These are phyloP conservation scores for Schrenkiella parvula DNA, from an alignment of 345 rosid genomes.

Conservation along the genomic window DNA sequence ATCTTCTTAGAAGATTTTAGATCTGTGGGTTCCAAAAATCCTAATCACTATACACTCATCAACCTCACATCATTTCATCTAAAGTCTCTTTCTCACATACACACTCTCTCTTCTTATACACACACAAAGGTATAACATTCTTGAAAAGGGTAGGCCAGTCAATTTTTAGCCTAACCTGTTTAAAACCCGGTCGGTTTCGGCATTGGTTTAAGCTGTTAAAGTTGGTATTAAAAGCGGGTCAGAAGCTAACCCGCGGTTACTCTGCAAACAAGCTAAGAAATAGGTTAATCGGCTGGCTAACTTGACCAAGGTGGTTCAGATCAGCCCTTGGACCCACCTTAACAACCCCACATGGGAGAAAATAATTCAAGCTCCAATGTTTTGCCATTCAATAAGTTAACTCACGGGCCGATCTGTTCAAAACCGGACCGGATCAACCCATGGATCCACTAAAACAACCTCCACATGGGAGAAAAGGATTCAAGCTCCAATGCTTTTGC, in stretches of 20 bases:
- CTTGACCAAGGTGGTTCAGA: neutral
- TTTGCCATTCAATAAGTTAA: neutral
- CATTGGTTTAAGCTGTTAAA: neutral
- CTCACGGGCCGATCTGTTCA: neutral
- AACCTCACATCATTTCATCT: constrained; percentile 13
- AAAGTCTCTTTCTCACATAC: neutral
- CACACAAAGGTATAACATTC: neutral
- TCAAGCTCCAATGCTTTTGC: constrained; percentile 12
- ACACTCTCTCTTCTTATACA: neutral
- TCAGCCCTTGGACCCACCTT: neutral
- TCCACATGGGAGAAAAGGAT: neutral
- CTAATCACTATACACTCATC: constrained; percentile 38
- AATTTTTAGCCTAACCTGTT: neutral
- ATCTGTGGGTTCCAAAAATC: constrained; percentile 17
- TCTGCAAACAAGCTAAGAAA: neutral
- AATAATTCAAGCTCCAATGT: neutral
- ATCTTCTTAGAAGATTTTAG: neutral
- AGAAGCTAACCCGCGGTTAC: neutral
- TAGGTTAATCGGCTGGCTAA: neutral
- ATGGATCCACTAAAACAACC: neutral
- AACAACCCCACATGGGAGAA: neutral
- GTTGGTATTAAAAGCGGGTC: neutral
- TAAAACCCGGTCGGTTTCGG: neutral
- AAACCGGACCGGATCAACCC: neutral
- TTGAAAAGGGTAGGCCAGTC: neutral